Conservation (phyloP, 306 rosid species). For the Prunus fruticosa region DNA sequence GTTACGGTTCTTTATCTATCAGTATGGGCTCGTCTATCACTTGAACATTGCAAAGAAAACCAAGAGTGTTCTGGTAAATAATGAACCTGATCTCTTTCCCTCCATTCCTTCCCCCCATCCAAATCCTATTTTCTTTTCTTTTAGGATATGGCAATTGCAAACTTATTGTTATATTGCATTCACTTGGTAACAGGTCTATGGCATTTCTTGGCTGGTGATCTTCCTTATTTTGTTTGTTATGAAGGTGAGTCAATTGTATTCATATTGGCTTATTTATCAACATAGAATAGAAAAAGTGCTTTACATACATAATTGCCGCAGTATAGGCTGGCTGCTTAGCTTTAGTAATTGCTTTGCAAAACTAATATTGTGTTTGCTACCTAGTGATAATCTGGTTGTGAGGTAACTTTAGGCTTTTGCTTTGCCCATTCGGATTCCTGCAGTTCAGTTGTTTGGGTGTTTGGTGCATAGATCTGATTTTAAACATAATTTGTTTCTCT, state of each 20-base stretch:
- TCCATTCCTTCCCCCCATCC: no score
- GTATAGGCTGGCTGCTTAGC: not conserved
- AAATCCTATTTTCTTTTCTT: not conserved
- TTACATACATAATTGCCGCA: not conserved
- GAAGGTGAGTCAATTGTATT: slow-evolving; percentile 61
- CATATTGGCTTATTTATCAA: slow-evolving; percentile 3
- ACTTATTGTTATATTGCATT: slow-evolving; percentile 1
- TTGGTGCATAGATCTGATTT: no score
- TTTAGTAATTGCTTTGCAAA: no score
- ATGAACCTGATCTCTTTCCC: not conserved
- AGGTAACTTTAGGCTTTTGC: not conserved
- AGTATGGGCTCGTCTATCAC: slow-evolving; percentile 95
- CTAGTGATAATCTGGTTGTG: not conserved
- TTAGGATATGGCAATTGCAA: not conserved
- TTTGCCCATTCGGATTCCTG: not conserved
- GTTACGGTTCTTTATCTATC: slow-evolving; percentile 89
- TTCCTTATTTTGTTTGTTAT: slow-evolving; percentile 73
- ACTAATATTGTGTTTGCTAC: no score
- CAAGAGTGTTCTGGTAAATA: slow-evolving; percentile 67
- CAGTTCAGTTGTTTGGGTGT: not conserved
- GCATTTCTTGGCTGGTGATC: slow-evolving; percentile 95
- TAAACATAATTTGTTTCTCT: no score
- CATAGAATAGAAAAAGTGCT: no score
- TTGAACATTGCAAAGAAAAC: slow-evolving; percentile 50
- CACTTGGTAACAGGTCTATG: slow-evolving; percentile 69